These are phyloP conservation scores for Chenopodium quinoa DNA, from an alignment of 148 eudicot genomes.

Conservation along the genomic window DNA sequence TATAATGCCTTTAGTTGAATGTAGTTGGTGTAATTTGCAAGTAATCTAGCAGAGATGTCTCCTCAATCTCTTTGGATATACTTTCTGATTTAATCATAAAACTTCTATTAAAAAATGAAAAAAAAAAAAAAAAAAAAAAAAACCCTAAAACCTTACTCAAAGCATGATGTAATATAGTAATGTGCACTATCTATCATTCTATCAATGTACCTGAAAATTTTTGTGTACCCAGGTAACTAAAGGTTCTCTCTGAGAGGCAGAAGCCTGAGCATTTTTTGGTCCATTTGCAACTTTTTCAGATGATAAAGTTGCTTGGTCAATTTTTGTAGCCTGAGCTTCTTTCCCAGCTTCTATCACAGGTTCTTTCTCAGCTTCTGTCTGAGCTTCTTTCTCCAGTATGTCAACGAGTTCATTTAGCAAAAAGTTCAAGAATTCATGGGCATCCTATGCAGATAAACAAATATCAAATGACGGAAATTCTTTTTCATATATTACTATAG, in stretches of 20 bases:
- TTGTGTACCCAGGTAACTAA: constrained; percentile 81
- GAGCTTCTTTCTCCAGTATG: constrained; percentile 84
- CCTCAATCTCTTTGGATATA: background rate
- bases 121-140: too few species aligned
- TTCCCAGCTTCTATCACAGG: constrained; percentile 47
- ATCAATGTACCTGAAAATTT: constrained; percentile 59
- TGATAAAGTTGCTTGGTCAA: too few species aligned
- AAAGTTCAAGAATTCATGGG: constrained; percentile 90
- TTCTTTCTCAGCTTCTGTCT: constrained; percentile 39
- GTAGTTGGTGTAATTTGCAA: background rate
- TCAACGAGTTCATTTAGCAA: constrained; percentile 86
- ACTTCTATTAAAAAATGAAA: too few species aligned
- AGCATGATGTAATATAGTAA: background rate
- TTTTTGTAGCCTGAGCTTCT: constrained; percentile 15
- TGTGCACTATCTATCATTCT: background rate
- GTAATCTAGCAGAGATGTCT: background rate
- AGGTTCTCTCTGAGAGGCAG: constrained; percentile 56
- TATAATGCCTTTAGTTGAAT: background rate
- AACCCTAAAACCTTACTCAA: background rate
- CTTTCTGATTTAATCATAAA: background rate
- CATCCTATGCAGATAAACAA: constrained; percentile 52
- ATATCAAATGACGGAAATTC: background rate
- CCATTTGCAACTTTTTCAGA: too few species aligned
- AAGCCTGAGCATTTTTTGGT: constrained; percentile 23
- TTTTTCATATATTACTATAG: background rate